These are phyloP conservation scores for Coemansia sp. DNA, from an alignment of 192 early-diverging fungal genomes.

Conservation along the genomic window DNA sequence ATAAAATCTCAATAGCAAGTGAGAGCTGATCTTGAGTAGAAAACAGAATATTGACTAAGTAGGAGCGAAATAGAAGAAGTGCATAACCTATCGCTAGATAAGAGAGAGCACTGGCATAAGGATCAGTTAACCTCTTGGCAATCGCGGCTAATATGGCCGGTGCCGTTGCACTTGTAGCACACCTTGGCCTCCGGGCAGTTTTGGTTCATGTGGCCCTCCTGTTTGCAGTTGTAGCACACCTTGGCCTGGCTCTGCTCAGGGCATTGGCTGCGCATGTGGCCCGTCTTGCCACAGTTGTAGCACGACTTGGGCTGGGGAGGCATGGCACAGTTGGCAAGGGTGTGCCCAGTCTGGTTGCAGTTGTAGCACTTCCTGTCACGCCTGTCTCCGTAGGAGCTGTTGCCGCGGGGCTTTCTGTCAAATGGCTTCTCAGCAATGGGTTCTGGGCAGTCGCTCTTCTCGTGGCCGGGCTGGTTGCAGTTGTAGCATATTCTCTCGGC, in stretches of 20 bases:
- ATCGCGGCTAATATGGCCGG: slow-evolving; percentile 41
- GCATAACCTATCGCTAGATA: background rate
- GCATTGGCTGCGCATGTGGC: slow-evolving; percentile 56
- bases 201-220: slow-evolving; percentile 51
- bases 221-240: slow-evolving; percentile 60
- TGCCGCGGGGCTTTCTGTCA: slow-evolving; percentile 4
- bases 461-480: slow-evolving; percentile 57
- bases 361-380: slow-evolving; percentile 32
- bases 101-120: background rate
- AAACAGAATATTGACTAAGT: background rate
- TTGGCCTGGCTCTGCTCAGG: slow-evolving; percentile 32
- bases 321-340: slow-evolving; percentile 41
- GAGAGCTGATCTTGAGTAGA: background rate
- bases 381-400: slow-evolving; percentile 15
- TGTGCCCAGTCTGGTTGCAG: slow-evolving; percentile 60
- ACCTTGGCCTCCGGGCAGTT: slow-evolving; percentile 43
- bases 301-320: slow-evolving; percentile 28
- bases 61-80: background rate
- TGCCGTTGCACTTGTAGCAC: slow-evolving; percentile 53
- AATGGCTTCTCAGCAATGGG: slow-evolving; percentile 7
- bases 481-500: slow-evolving; percentile 46
- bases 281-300: slow-evolving; percentile 57
- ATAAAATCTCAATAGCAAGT: background rate
- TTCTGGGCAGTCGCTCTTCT: slow-evolving; percentile 53
- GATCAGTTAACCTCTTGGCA: slow-evolving; percentile 18